These are phyloP conservation scores for Colletotrichum sp. DNA, from an alignment of 2,329 filamentous ascomycete genomes.

Conservation along the genomic window DNA sequence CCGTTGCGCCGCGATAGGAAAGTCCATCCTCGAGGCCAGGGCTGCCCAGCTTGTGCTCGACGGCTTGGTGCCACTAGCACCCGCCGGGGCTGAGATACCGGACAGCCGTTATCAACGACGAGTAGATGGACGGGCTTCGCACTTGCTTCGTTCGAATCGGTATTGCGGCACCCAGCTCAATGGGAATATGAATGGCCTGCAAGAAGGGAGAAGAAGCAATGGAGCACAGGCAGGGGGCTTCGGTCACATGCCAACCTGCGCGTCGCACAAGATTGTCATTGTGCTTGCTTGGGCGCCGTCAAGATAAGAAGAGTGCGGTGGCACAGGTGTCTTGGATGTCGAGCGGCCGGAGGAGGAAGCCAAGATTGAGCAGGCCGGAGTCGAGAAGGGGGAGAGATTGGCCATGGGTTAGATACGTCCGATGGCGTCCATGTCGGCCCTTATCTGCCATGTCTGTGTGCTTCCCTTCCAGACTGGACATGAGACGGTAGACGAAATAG, in stretches of 20 bases:
- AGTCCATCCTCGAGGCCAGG: slow-evolving; percentile 15
- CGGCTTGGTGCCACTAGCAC: not conserved
- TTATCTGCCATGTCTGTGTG: not conserved
- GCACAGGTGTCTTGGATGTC: not conserved
- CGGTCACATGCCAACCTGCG: not conserved
- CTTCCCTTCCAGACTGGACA: not conserved
- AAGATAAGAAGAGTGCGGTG: not conserved
- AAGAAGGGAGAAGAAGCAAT: not conserved
- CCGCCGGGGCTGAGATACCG: not conserved
- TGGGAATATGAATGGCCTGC: not conserved
- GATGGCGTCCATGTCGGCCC: not conserved
- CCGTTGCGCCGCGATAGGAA: slow-evolving; percentile 17
- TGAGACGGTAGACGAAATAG: slow-evolving; percentile 12
- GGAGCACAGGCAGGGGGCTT: not conserved
- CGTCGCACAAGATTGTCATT: not conserved
- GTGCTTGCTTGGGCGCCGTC: not conserved
- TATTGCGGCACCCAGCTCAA: not conserved
- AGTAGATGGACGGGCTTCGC: not conserved
- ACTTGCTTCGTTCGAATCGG: not conserved
- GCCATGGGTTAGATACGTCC: not conserved
- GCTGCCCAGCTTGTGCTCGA: slow-evolving; percentile 5
- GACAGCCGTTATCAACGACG: slow-evolving; percentile 4
- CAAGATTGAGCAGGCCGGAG: not conserved
- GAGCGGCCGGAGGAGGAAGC: not conserved
- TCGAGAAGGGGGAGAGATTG: not conserved